Base-by-base conservation (phyloP, 1,284 basidiomycete genomes). In the Polyporus tsugae region DNA sequence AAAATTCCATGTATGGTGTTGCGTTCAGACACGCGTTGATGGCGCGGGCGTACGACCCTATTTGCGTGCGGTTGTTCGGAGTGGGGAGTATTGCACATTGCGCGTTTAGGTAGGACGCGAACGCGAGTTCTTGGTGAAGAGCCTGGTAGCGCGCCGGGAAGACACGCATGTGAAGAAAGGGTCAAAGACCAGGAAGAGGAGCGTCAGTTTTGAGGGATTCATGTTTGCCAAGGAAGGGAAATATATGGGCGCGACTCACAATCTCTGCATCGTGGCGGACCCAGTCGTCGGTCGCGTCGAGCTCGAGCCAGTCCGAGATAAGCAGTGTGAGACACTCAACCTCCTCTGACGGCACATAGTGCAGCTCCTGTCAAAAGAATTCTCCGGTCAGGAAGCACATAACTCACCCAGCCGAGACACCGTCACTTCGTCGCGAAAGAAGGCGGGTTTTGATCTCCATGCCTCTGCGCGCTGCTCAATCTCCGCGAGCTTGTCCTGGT, bases 261-360 rank as follows among this genome's bases (percentile, higher is more conserved):
- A 98, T 92, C 82, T 98, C 98, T 63, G 96, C 93, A 78, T 99
- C 98, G 75, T 97, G 94, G 58, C 98, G 90, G 68, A 99, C 93
- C 83, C 97, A 97, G 77, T 97, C 95, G 80, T 98, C 96, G 1
- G 88, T 83, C 13, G 95, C 92, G 81, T 99, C 98, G 52, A 99
- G 86, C 79, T 98, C 95, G 13, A 99, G 85, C 98, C 98, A 99
- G 68, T 95, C 94, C 17, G 96, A 95, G 10, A 93, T 86, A 75
- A 98, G 86, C 3, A 87, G 92, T 22, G 94, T 87, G 29, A 95
- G 84, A 42, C 87, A 87, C 68, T 94, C 91, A 1, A 94, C 91
- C 78, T 99, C 97, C 78, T 97, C 95, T 95, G 74, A 25, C 29
- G 13, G 22, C 61, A 38, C 35, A 62, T 36, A 4, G 35, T 46